phyloP scores from a whole-genome alignment of 2,329 filamentous ascomycete genomes.

The Fusarium oxysporum region DNA sequence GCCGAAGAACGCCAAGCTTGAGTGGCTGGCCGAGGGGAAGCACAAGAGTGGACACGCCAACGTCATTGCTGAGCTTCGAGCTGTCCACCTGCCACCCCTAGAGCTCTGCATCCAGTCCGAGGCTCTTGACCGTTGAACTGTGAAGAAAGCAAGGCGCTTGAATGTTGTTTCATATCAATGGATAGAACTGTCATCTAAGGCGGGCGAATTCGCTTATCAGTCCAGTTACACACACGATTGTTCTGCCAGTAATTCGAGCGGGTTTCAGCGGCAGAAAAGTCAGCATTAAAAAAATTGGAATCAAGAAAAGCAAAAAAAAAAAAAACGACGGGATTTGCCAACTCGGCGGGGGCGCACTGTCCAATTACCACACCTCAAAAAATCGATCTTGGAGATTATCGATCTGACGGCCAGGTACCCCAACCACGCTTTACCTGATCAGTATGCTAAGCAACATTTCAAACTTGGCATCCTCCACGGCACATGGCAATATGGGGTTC shows the following conservation, averaged over 20 bases:
- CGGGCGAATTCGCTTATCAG: background rate
- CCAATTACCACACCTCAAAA: conserved; percentile 28
- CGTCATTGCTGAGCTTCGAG: conserved; percentile 28
- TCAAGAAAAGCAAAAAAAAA: background rate
- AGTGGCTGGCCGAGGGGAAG: conserved; percentile 15
- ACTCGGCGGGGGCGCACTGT: background rate
- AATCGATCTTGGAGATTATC: conserved; percentile 36
- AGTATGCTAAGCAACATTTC: conserved; percentile 36
- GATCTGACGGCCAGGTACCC: conserved; percentile 34
- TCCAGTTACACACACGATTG: background rate
- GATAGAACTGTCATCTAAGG: background rate
- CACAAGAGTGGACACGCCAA: conserved; percentile 11
- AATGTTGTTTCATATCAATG: background rate
- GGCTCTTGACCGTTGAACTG: background rate
- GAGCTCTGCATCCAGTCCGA: conserved; percentile 7
- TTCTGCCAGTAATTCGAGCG: background rate
- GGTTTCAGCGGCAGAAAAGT: background rate
- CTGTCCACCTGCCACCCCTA: background rate
- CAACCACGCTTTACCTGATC: conserved; percentile 35
- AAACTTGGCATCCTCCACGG: conserved; percentile 34
- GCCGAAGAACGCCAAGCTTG: conserved; percentile 18
- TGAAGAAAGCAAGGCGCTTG: background rate
- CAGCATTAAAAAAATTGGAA: background rate
- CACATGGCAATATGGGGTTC: conserved; percentile 33
- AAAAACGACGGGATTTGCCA: background rate